A percentile compares a stretch with the other conserved stretches of the same genome.
These are phyloP conservation scores for Coemansia sp. DNA, from an alignment of 192 early-diverging fungal genomes.

Conservation along the genomic window DNA sequence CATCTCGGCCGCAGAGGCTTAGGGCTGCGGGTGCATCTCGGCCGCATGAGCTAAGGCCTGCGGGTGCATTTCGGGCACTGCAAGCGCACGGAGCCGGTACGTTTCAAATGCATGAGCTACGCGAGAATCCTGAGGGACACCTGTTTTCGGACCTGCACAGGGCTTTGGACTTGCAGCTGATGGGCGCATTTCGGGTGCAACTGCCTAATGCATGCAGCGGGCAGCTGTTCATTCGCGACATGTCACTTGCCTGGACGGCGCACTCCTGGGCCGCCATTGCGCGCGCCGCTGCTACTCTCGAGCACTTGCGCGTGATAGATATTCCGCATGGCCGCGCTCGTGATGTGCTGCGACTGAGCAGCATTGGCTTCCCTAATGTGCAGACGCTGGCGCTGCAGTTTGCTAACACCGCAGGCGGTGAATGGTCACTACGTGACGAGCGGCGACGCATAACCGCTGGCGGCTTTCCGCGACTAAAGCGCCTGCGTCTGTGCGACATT, in stretches of 20 bases:
- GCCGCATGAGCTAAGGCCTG: too few relatives aligned
- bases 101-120: too few relatives aligned
- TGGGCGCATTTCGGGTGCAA: background rate
- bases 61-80: too few relatives aligned
- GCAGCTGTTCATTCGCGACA: background rate
- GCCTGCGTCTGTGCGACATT: background rate
- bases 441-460: background rate
- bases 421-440: background rate
- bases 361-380: conserved; percentile 4
- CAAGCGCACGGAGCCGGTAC: too few relatives aligned
- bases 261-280: background rate
- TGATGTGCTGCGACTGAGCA: conserved; percentile 10
- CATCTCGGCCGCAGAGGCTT: too few relatives aligned
- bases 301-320: conserved; percentile 3
- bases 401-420: background rate
- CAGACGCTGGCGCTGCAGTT: background rate
- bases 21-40: too few relatives aligned
- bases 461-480: conserved; percentile 7
- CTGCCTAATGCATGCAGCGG: background rate
- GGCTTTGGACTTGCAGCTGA: background rate
- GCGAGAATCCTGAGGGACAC: too few relatives aligned
- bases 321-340: conserved; percentile 5
- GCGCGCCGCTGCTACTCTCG: background rate
- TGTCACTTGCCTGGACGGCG: background rate
- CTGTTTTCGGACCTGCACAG: too few relatives aligned